These are phyloP conservation scores for Solanum microdontum DNA, from an alignment of 257 asterid genomes.

Conservation along the genomic window DNA sequence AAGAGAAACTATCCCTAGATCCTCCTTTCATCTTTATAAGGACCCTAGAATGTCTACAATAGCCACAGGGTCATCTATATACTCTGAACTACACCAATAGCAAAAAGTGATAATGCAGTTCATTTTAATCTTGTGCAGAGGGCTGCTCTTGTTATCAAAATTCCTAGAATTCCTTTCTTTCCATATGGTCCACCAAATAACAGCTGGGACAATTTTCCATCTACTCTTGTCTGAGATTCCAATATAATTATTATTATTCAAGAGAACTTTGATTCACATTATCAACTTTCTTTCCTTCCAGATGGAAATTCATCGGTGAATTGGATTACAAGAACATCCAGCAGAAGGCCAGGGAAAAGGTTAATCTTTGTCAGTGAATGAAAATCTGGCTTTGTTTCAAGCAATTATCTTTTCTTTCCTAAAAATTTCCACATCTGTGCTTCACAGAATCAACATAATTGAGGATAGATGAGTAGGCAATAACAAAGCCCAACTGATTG, in stretches of 20 bases:
- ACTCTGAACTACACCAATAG: no score
- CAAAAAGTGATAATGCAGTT: no score
- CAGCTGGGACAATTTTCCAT: no score
- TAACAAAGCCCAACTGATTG: neutral
- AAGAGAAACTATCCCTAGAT: no score
- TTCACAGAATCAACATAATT: neutral
- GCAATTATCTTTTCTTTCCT: neutral
- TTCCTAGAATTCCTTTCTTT: no score
- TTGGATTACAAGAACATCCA: neutral
- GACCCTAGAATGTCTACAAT: no score
- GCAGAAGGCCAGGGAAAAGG: neutral
- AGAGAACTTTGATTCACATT: neutral
- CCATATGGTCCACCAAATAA: no score
- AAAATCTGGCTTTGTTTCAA: neutral
- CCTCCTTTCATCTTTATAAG: no score
- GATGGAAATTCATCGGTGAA: neutral
- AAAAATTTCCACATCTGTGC: neutral
- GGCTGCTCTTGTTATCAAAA: no score
- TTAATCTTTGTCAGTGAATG: neutral
- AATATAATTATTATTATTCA: neutral
- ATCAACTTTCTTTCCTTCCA: neutral
- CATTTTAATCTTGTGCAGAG: no score
- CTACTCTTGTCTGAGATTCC: neutral
- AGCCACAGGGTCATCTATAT: no score
- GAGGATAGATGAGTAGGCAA: neutral